Base-by-base conservation (phyloP, 345 rosid species). In the Sisymbrium altissimum region DNA sequence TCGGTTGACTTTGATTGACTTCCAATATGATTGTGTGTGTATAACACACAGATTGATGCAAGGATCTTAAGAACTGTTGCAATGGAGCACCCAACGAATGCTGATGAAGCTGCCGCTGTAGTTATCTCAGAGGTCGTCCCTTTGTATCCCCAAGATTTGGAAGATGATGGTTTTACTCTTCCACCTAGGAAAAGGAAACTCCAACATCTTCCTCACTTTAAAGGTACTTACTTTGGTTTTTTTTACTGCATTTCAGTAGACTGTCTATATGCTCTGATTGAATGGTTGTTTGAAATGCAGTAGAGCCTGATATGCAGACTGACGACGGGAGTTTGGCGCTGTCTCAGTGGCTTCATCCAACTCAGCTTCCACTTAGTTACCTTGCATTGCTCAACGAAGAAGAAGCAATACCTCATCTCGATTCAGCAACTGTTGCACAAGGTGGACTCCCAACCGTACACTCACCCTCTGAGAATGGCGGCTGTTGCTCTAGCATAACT, bases 31-130 rank as follows among this genome's bases (percentile, higher is more conserved):
- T 23, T 23, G 25, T 23, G 25, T 23, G 25, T 27, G 4, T 27
- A 4, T 27, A 2, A 1, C 25, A 23, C 62, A 4, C 82, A 95
- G 99, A 71, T 92, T 69, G 99, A 95, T 81, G 25, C 75, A 7
- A 90, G 97, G 43, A 35, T 90, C 36, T 59, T 95, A 59, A 92
- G 76, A 85, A 96, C 96, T 79, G 90, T 89, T 80, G 98, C 99
- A 30, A 85, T 84, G 66, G 96, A 92, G 73, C 85, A 95, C 73
- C 66, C 86, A 15, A 85, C 85, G 65, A 89, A 92, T 75, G 82
- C 80, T 6, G 81, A 90, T 78, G 73, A 78, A 5, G 99, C 97
- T 41, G 99, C 83, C 0, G 93, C 88, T 74, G 76, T 73, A 52
- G 87, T 95, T 80, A 81, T 92, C 4, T 74, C 88, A 0, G 96